Percentiles rank a stretch among this genome's conserved stretches.
Evolutionary conservation across 2,329 filamentous ascomycete species (phyloP).

Genomic region (Xylariaceae sp.): DNA sequence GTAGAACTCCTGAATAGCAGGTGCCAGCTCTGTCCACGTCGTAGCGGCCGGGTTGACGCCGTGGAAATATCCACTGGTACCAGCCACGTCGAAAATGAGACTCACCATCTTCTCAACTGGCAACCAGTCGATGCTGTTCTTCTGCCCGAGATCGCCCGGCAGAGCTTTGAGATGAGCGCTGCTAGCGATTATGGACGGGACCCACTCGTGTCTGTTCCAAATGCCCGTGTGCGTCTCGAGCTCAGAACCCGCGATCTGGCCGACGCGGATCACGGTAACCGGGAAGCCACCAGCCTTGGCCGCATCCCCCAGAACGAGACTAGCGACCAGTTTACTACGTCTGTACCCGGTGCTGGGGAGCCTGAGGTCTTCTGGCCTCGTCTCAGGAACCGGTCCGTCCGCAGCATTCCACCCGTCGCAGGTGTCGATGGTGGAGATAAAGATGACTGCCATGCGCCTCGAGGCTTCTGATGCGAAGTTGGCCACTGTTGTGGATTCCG

Average conservation of each 20-base stretch:
- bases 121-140: constrained; percentile 57
- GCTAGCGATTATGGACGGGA: constrained; percentile 56
- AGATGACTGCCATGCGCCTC: constrained; percentile 36
- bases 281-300: constrained; percentile 43
- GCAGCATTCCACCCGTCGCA: constrained; percentile 41
- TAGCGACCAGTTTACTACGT: constrained; percentile 49
- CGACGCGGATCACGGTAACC: constrained; percentile 49
- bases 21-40: constrained; percentile 49
- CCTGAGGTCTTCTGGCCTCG: constrained; percentile 40
- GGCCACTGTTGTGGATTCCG: constrained; percentile 46
- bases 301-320: constrained; percentile 49
- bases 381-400: constrained; percentile 45
- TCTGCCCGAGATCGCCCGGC: constrained; percentile 50
- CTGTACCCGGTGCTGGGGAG: constrained; percentile 47
- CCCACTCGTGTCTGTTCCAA: constrained; percentile 64
- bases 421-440: constrained; percentile 50
- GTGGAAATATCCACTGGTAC: constrained; percentile 54
- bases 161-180: constrained; percentile 54
- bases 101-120: constrained; percentile 54
- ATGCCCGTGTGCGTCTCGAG: constrained; percentile 41
- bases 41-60: constrained; percentile 52
- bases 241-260: constrained; percentile 52
- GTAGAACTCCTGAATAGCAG: constrained; percentile 49
- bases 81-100: constrained; percentile 52
- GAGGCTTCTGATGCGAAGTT: constrained; percentile 26